A percentile compares a stretch with the other conserved stretches of the same genome.
These are phyloP conservation scores for Nakaseomyces delphensis DNA, from an alignment of 1,139 yeast genomes.

Conservation along the genomic window DNA sequence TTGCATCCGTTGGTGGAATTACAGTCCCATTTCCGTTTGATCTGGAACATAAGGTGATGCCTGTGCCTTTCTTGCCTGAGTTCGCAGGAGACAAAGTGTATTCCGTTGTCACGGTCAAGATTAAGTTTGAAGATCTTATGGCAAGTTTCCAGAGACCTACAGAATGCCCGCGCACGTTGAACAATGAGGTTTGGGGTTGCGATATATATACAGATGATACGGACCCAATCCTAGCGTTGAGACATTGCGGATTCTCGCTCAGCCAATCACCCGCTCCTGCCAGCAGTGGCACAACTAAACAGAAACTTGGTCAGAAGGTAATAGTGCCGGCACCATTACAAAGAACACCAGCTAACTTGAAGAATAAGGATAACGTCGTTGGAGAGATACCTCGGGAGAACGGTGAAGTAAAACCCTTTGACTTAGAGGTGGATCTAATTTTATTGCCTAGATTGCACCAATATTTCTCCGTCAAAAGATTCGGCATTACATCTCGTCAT, in stretches of 20 bases:
- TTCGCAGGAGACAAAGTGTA: constrained; percentile 18
- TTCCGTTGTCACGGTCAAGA: constrained; percentile 17
- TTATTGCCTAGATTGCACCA: constrained; percentile 57
- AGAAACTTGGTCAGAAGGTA: not conserved
- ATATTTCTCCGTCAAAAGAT: constrained; percentile 55
- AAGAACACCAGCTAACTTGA: constrained; percentile 33
- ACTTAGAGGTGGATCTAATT: constrained; percentile 60
- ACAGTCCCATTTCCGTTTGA: constrained; percentile 27
- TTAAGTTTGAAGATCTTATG: constrained; percentile 19
- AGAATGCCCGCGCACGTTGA: constrained; percentile 23
- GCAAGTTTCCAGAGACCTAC: constrained; percentile 26
- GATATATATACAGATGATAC: constrained; percentile 90
- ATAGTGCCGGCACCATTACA: constrained; percentile 9
- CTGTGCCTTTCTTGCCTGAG: constrained; percentile 26
- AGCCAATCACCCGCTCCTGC: constrained; percentile 29
- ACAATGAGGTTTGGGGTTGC: constrained; percentile 82
- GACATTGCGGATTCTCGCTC: constrained; percentile 62
- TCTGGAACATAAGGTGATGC: constrained; percentile 12
- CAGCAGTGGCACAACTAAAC: not conserved
- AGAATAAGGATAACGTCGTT: constrained; percentile 24
- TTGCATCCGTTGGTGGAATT: not conserved
- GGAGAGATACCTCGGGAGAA: constrained; percentile 26
- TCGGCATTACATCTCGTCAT: constrained; percentile 63
- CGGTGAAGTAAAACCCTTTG: constrained; percentile 31
- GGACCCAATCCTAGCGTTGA: constrained; percentile 63